These are phyloP conservation scores for Cicer chorassanicum DNA, from an alignment of 306 rosid species.

Conservation along the genomic window DNA sequence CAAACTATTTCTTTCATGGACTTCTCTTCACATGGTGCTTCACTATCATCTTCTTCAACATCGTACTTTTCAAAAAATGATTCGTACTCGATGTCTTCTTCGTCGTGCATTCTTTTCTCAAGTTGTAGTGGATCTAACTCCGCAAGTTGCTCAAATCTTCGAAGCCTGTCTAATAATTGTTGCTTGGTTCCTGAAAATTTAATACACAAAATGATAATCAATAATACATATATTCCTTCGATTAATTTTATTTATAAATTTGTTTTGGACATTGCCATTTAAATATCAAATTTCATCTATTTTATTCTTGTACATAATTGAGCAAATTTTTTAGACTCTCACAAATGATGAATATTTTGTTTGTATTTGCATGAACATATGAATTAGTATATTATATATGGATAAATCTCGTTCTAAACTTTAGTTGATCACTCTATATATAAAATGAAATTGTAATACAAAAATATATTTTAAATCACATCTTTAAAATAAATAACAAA, in stretches of 20 bases:
- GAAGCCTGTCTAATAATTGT: constrained; percentile 72
- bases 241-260: neutral
- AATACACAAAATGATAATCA: constrained; percentile 8
- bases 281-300: no score
- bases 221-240: neutral
- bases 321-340: no score
- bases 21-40: constrained; percentile 43
- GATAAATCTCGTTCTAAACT: no score
- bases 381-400: no score
- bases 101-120: constrained; percentile 67
- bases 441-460: no score
- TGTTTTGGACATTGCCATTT: no score
- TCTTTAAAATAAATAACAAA: no score
- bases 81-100: constrained; percentile 48
- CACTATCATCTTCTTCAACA: constrained; percentile 30
- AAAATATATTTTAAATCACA: no score
- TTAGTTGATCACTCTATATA: no score
- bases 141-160: constrained; percentile 88
- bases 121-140: constrained; percentile 81
- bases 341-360: no score
- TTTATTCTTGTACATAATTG: no score
- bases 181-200: constrained; percentile 76
- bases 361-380: no score
- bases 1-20: constrained; percentile 40
- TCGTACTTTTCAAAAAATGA: constrained; percentile 48